Evolutionary conservation across 306 rosid genomes (phyloP), one percentile per base, ranked within the genome.

Genomic region (Glycine soja): DNA sequence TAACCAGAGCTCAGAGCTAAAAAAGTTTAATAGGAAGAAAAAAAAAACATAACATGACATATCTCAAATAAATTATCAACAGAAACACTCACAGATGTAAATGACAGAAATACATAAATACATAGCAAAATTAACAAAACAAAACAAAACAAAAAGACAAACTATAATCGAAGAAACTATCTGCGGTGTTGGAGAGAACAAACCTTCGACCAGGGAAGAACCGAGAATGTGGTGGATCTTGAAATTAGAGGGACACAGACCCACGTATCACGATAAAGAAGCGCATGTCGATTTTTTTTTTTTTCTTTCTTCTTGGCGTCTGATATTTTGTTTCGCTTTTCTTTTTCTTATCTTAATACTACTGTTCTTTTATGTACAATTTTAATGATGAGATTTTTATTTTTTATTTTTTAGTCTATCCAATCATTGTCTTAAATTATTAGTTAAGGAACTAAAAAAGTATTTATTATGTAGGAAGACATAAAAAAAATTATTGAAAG

Each of bases 271-370:
- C 32, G 8, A 45, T 46, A 15, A 51, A 72, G 42, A 18, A 34
- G 10, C 52, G 8, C 16, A 13, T 4, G 11, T 10, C 57, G 43
- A 30, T 16, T 68, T 38, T 1, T 14, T 8, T 6, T 56, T 15
- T 4, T 51, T 53, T 57, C 5, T 13, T 59, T 16, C 3, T 46
- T 6, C 36, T 13, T 15, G 4, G 18, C 36, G 15, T 64, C 24
- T 10, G 50, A n/a, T 62, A 4, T 43, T 74, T 3, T 5, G 64
- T 61, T 82, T 50, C 16, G 3, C 2, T 46, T 72, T 54, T 42
- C 50, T 15, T 72, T 73, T 64, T 72, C 75, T 61, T 58, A 58
- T 58, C 77, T 14, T 58, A 70, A 4, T 18, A 69, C 16, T 47
- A 40, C 43, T 42, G 40, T 38, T 36, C 15, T 15, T 42, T 4